Evolutionary conservation across 306 rosid species (phyloP).

Genomic region (Fragaria iinumae): DNA sequence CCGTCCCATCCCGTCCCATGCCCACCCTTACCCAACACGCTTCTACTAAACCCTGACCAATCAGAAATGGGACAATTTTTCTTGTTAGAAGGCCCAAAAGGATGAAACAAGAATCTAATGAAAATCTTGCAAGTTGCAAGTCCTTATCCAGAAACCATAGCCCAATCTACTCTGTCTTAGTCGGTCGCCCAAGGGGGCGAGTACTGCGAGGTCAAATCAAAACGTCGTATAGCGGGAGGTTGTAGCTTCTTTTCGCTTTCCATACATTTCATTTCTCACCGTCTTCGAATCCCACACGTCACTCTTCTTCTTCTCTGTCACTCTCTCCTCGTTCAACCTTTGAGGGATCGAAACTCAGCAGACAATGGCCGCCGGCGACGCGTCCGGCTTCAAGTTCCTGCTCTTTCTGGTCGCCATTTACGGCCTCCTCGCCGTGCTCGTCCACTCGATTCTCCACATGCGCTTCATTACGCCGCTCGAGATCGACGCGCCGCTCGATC

Average conservation of each 20-base stretch:
- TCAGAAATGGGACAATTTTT: no score
- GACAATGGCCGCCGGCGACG: constrained; percentile 39
- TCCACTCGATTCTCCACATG: constrained; percentile 65
- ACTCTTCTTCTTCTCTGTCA: neutral
- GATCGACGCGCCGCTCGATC: constrained; percentile 71
- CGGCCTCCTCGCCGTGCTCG: constrained; percentile 62
- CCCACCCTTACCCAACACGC: no score
- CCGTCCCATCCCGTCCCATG: no score
- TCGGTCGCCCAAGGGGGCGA: neutral
- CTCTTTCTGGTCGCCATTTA: constrained; percentile 47
- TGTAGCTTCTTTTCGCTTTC: neutral
- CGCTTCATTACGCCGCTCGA: constrained; percentile 69
- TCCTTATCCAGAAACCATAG: neutral
- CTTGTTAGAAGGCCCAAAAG: no score
- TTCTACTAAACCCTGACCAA: no score
- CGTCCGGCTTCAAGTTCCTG: constrained; percentile 60
- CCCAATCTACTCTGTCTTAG: neutral
- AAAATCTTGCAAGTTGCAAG: neutral
- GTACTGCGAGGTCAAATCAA: neutral
- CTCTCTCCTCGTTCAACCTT: neutral
- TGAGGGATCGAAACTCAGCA: no score
- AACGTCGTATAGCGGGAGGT: neutral
- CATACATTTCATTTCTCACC: no score
- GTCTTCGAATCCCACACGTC: neutral
- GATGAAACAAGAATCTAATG: no score